Evolutionary conservation across 768 basidiomycete species (phyloP).

Genomic region (Suillus placidus): DNA sequence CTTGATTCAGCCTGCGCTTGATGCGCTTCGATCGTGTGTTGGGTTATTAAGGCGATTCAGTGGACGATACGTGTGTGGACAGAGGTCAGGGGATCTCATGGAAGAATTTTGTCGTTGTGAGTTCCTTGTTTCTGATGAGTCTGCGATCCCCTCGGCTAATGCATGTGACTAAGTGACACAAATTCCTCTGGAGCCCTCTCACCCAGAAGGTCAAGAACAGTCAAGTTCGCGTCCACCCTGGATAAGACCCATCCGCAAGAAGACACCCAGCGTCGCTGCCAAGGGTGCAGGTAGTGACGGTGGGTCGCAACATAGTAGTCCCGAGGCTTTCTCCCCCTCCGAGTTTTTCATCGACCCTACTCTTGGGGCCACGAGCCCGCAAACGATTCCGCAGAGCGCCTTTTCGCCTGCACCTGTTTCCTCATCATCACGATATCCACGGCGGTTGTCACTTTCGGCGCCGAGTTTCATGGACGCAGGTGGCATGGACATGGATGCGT

Average conservation of each 20-base stretch:
- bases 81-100: constrained; percentile 89
- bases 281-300: constrained; percentile 47
- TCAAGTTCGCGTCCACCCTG: constrained; percentile 71
- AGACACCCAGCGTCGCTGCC: constrained; percentile 55
- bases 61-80: constrained; percentile 89
- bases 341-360: constrained; percentile 63
- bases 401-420: constrained; percentile 26
- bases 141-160: constrained; percentile 14
- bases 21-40: constrained; percentile 86
- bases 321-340: constrained; percentile 64
- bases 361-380: constrained; percentile 24
- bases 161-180: constrained; percentile 60
- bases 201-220: constrained; percentile 51
- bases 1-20: constrained; percentile 79
- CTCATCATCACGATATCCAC: constrained; percentile 28
- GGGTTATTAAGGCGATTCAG: constrained; percentile 87
- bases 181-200: constrained; percentile 78
- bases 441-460: constrained; percentile 26
- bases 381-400: constrained; percentile 23
- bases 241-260: constrained; percentile 87
- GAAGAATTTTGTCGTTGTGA: constrained; percentile 91
- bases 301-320: constrained; percentile 53
- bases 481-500: constrained; percentile 51
- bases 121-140: constrained; percentile 23
- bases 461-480: constrained; percentile 33